phyloP scores from a whole-genome alignment of 2,329 filamentous ascomycete genomes.

The Colletotrichum magnum region DNA sequence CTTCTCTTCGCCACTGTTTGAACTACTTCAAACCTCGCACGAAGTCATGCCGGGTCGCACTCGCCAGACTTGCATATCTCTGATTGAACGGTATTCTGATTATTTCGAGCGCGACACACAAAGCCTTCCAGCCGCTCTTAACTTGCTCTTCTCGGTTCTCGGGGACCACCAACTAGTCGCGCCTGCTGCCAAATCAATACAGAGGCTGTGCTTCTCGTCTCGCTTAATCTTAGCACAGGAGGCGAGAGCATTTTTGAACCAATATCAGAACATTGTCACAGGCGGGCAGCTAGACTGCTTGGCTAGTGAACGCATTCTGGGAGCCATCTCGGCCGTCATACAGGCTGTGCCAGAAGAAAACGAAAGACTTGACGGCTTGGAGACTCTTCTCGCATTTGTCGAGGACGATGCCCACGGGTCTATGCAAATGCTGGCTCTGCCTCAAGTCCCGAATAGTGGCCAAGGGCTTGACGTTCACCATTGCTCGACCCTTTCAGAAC shows the following conservation, averaged over 20 bases:
- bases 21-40: constrained; percentile 65
- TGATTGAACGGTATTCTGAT: constrained; percentile 80
- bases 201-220: constrained; percentile 82
- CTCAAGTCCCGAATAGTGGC: constrained; percentile 44
- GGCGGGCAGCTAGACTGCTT: constrained; percentile 74
- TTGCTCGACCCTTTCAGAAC: constrained; percentile 22
- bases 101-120: constrained; percentile 81
- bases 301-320: constrained; percentile 80
- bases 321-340: constrained; percentile 81
- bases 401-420: constrained; percentile 64
- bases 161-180: constrained; percentile 72
- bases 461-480: constrained; percentile 23
- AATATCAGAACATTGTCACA: constrained; percentile 77
- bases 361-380: constrained; percentile 59
- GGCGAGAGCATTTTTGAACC: constrained; percentile 76
- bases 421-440: constrained; percentile 46
- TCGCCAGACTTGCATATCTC: constrained; percentile 76
- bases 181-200: constrained; percentile 82
- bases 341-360: constrained; percentile 71
- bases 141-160: constrained; percentile 80
- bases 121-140: constrained; percentile 78
- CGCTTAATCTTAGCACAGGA: constrained; percentile 77
- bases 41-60: constrained; percentile 72
- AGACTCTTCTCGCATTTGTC: constrained; percentile 71
- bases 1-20: constrained; percentile 72